Base-by-base conservation (phyloP, 1,284 basidiomycete genomes). In the Austropuccinia psidii region DNA sequence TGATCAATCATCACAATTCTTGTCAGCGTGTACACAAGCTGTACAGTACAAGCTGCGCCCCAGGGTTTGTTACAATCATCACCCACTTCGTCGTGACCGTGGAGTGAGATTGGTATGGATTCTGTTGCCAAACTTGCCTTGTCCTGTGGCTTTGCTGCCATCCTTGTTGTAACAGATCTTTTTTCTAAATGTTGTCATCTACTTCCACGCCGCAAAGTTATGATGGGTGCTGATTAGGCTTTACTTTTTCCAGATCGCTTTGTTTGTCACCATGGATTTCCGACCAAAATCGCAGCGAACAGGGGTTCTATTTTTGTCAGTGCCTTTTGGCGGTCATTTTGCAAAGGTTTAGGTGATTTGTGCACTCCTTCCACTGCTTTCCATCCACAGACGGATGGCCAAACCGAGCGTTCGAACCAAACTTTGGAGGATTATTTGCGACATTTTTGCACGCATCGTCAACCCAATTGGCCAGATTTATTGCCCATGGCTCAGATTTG, bases 401-500 rank as follows among this genome's bases (percentile, higher is more conserved):
- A 72, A 50, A 58, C 43, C 0, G 68, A 72, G 19, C 31, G 31
- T 8, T 7, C 24, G 1, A 72, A 72, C 24, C 54, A 50, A 21
- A 50, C 43, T 3, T 17, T 61, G 1, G 35, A 72, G 54, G 58
- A 33, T 72, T 77, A 68, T 33, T 64, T 79, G 7, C 75, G 75
- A 0, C 43, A 50, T 37, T 79, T 76, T 67, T 49, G 49, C 6
- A 15, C 50, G 5, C 67, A 78, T 43, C 0, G 73, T 2, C 74
- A 77, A 39, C 57, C 76, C n/a, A 61, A 78, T 60, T 80, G 78
- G 80, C n/a, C 3, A 7, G 43, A 76, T 1, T 76, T 73, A 50
- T 65, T 81, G 8, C 67, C 76, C 0, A 49, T 76, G 0, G 77
- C 80, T 0, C 79, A 83, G 55, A 82, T 83, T 47, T 43, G 78